Base-by-base conservation (phyloP, 78 protist species). In the Emiliania huxleyi region DNA sequence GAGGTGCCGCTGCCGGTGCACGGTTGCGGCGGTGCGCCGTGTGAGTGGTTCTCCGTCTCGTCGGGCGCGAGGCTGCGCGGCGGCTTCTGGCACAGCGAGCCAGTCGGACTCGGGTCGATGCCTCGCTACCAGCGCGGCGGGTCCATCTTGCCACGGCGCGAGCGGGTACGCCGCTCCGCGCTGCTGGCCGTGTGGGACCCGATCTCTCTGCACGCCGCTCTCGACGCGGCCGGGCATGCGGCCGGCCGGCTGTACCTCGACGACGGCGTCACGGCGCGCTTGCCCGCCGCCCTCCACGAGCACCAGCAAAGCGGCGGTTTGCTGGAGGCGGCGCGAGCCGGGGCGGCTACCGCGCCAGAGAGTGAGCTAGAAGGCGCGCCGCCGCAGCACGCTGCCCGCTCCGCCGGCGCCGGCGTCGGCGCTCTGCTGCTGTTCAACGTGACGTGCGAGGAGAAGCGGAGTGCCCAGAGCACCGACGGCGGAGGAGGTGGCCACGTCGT, bases 51-150 rank as follows among this genome's bases (percentile, higher is more conserved):
- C 5, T 18, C 44, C 19, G 44, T 18, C 44, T 5, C 2, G 44
- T 18, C 75, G 37, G 75, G 75, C 23, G 75, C 23, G 23, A 2
- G 23, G 33, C 23, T 23, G 8, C 75, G 12, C n/a, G 75, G 75
- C n/a, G 75, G 75, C 2, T 3, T 2, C 8, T 62, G 75, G 75
- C n/a, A 3, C 2, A 21, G 5, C 23, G 23, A 26, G 37, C 23
- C 8, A 18, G 75, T 21, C 23, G n/a, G 2, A 4, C 35, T 96
- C n/a, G 96, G 95, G n/a, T 37, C 40, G 83, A 95, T 96, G 1
- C 98, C 98, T 37, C 97, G 93, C 75, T 95, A 52, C 94, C 97
- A 95, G 88, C 93, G 98, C 1, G 99, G 98, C 33, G 99, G 99
- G 45, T 45, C 95, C 38, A 92, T 98, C 89, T 22, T 98, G n/a